Base-by-base conservation (phyloP, 306 rosid genomes). In the Cicer chorassanicum region DNA sequence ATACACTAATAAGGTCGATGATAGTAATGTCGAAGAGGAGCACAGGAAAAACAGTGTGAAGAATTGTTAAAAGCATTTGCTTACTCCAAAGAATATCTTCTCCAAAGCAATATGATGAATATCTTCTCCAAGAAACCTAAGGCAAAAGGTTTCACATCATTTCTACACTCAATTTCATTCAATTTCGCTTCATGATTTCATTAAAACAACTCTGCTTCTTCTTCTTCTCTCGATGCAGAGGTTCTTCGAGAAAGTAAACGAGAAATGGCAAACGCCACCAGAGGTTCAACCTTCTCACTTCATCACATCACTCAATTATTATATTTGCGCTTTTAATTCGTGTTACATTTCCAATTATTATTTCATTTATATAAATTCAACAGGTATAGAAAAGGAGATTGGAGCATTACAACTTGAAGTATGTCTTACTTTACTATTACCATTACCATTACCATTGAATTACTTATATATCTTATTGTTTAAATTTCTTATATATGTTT, bases 361-460 rank as follows among this genome's bases (percentile, higher is more conserved):
- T 19, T 55, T 6, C 14, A 55, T 55, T 8, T 55, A 0, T 62
- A 39, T 38, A 1, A 3, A 3, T 18, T 45, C 8, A 36, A 10
- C 95, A 94, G 99, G 97, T 63, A 64, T 94, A 80, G 98, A 94
- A 85, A 94, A 69, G 87, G 99, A 94, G 90, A 92, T 94, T 76
- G 93, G 95, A 80, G 85, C 93, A 4, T 82, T 92, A 76, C 97
- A 94, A 85, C 72, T 73, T 80, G 99, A 94, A 86, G 99, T 94
- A 86, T 42, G 89, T 67, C 9, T 77, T 83, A 13, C 11, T 77
- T 77, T 15, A 34, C 46, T 36, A 12, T 57, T 57, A 21, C 11
- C 4, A 53, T 57, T 57, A 21, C 11, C 4, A 53, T 53, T 53
- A 53, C 59, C 61, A 18, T 0, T 16, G 11, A 24, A n/a, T 44